Base-by-base conservation (phyloP, 345 rosid genomes). In the Eutrema japonicum region DNA sequence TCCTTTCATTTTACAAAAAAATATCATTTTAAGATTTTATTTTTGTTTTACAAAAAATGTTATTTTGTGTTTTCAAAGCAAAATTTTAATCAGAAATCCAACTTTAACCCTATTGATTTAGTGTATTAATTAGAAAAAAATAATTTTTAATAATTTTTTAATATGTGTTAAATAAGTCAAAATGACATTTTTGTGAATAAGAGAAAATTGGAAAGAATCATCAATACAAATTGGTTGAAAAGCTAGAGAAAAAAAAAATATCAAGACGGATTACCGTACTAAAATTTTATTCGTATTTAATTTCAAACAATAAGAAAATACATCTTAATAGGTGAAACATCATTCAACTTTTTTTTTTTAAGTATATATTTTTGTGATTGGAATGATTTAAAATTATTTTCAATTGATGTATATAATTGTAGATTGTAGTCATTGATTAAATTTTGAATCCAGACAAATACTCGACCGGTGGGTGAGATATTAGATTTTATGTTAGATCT, bases 391-490 rank as follows among this genome's bases (percentile, higher is more conserved):
- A 18, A 8, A 33, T 54, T 12, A 11, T 3, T 3, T 12, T n/a
- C 10, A 18, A n/a, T 16, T 50, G 68, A 40, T 60, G 6, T 6
- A 10, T 27, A 50, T n/a, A 30, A 3, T 4, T 3, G 22, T 71
- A 12, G 0, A 3, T 9, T 42, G 47, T 13, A 45, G 43, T 37
- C 26, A 13, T 13, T 63, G 48, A 27, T 72, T 35, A 10, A 10
- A 35, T 10, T 43, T 64, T 26, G 55, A 47, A 73, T 54, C 10
- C 13, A 36, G 64, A 73, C 57, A 73, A 64, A 69, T 6, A 36
- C 49, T n/a, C 49, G 77, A 73, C 49, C 57, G 55, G 71, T 73
- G 57, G 77, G 57, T 73, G 57, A 72, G 64, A 45, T 64, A 72
- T 33, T 35, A 55, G 71, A 54, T 64, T 53, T 64, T 64, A 46